phyloP scores from a whole-genome alignment of 148 eudicot genomes.

The Euryodendron excelsum region DNA sequence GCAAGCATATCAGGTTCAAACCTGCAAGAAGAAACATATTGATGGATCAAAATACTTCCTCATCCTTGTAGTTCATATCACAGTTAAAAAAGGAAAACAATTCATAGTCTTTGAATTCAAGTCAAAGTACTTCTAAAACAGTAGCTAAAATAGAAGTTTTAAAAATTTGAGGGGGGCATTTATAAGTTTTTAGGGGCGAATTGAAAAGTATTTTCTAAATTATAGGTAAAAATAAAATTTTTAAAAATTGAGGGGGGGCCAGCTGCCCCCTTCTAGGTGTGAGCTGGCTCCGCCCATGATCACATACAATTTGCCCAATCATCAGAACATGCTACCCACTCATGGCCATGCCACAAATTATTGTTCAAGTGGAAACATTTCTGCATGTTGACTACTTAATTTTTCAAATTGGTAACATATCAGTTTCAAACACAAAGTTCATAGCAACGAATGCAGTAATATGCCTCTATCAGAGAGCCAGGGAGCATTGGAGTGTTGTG shows the following conservation, averaged over 20 bases:
- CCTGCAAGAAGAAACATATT: slow-evolving; percentile 44
- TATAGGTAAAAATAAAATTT: too few species aligned
- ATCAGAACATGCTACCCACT: not conserved
- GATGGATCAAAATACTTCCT: not conserved
- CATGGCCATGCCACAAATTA: not conserved
- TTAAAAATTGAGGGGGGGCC: too few species aligned
- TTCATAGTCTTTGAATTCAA: not conserved
- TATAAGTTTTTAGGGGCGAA: too few species aligned
- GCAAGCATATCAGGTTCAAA: slow-evolving; percentile 99
- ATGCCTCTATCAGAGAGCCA: not conserved
- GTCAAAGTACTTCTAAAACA: too few species aligned
- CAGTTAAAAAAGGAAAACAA: not conserved
- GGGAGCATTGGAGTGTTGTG: not conserved
- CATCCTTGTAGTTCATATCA: not conserved
- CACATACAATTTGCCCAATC: not conserved
- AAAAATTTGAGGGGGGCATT: too few species aligned
- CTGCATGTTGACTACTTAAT: not conserved
- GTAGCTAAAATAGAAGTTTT: too few species aligned
- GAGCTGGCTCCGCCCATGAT: too few species aligned
- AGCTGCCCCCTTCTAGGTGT: too few species aligned
- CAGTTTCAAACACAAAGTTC: not conserved
- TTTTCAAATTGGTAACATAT: not conserved
- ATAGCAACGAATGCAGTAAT: slow-evolving; percentile 9
- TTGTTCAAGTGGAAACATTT: not conserved
- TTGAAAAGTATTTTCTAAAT: too few species aligned